Evolutionary conservation across 257 asterid species (phyloP), one percentile per base, ranked within the genome.

Genomic region (Solanum appendiculatum): DNA sequence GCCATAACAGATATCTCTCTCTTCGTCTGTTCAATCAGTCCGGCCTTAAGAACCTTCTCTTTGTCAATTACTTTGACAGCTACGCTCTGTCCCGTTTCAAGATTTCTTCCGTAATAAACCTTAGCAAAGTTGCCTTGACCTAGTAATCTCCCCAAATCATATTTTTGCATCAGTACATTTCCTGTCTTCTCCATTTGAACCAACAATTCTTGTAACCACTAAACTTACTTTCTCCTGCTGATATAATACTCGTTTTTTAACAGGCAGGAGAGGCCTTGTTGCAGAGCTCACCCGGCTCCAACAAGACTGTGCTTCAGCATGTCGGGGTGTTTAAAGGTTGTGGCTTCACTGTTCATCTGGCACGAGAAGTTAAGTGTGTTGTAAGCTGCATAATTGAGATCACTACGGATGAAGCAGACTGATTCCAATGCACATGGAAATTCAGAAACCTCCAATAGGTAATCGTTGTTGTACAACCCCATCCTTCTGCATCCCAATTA

Each of bases 61-160:
- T 96, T 96, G 85, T 94, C 94, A 5, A 96, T 94, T 20, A 94
- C 96, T 93, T 96, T 96, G 16, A 96, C 92, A 40, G 98, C 98
- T 64, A 96, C 98, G 86, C 93, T 89, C 88, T 89, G 89, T 39
- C 98, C 98, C 0, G 96, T 93, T 83, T 86, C 83, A 18, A 96
- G 88, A 86, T 90, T 89, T 87, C 96, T 92, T 42, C 96, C 98
- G 40, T 92, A 87, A 90, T 94, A 96, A 77, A 96, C 98, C 86
- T 96, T 96, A 68, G 97, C 98, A 63, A 96, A 96, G 31, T 91
- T 91, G 46, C 98, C 98, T 91, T 94, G 95, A 34, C 98, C 98
- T 82, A 96, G 88, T 89, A 94, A 87, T 88, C 95, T 96, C 88
- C 98, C 98, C 37, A 94, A 86, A 36, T 94, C 96, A 31, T 93